Evolutionary conservation across 164 flowering plant species (phyloP), one percentile per base, ranked within the genome.

Genomic region (Vitis cinerea): DNA sequence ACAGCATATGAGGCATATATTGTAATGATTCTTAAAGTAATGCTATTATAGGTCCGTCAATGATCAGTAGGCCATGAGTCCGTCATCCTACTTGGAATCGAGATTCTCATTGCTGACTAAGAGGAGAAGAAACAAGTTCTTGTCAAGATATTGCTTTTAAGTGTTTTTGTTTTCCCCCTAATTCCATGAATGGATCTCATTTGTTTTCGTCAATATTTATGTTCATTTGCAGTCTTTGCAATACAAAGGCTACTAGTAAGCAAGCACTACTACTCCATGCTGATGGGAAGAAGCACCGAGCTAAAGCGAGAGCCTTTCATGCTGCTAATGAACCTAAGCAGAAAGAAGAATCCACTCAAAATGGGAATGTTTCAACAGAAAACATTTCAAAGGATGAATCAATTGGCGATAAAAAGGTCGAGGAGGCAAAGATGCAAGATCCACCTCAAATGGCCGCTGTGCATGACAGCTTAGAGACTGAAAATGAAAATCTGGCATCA

Each of bases 201-300:
- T 31, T 59, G 12, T 61, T 50, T 6, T 65, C 55, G 16, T 23
- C 1, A 27, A 59, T 48, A 47, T 37, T 52, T 17, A 37, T 64
- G 15, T 56, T 50, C 64, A 0, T 75, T 31, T 59, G 65, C 90
- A 95, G 99, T 78, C 87, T 95, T 11, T 95, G 99, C 73, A 95
- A 95, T 59, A 89, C 93, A 52, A 85, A 75, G 8, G 90, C 94
- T 59, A 93, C 98, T 10, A 90, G 98, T 71, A 80, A 75, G 80
- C 96, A 95, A 77, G 81, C 98, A 27, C 75, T 95, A 72, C 88
- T 93, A 63, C 84, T 84, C 59, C 99, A 95, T 79, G 97, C 97
- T 14, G 98, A 95, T 17, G 99, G 98, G 50, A 95, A 91, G 80
- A 95, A 93, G 71, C 99, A 95, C 81, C 81, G 84, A 72, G 96